Base-by-base conservation (phyloP, 129 eudicot genomes). In the carrot (Daucus carota) region DNA sequence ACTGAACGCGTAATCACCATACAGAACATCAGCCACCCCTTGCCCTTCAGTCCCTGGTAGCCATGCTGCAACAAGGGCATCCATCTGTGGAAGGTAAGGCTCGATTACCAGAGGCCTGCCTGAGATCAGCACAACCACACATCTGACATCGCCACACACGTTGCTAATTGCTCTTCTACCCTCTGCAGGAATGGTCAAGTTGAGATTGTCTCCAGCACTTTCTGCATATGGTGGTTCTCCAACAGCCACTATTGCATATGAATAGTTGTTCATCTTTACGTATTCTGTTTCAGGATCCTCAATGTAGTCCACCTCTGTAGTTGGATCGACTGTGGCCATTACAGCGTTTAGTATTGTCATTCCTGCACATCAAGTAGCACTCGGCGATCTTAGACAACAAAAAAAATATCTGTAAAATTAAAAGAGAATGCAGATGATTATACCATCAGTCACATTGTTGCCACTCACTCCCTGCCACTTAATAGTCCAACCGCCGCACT, bases 401-500 rank as follows among this genome's bases (percentile, higher is more conserved):
- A 9, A 57, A n/a, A 5, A 24, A n/a, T n/a, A 3, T 52, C 22
- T 9, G 31, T n/a, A n/a, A n/a, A n/a, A 57, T 15, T 12, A n/a
- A 17, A n/a, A 13, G 34, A 41, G 42, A 20, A 70, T 26, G 32
- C 0, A n/a, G 2, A 70, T 10, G 65, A 9, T 57, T 3, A 41
- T 40, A 70, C 74, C 74, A 20, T 22, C 48, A 26, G 75, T 72
- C 22, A 3, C 29, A 18, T 72, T 72, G 75, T 72, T 72, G 18
- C 75, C 75, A 7, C 34, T 14, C 12, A 41, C 54, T 72, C 75
- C 75, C 34, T 72, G 75, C 75, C 75, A 72, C 2, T 11, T 11
- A 24, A 72, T 72, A 14, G 75, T 72, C 75, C 75, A 72, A 12
- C 75, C 75, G 43, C 75, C 75, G 15, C 75, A 72, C 13, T 72